Conservation (phyloP, 495 filamentous ascomycete genomes). For the Podospora conica region DNA sequence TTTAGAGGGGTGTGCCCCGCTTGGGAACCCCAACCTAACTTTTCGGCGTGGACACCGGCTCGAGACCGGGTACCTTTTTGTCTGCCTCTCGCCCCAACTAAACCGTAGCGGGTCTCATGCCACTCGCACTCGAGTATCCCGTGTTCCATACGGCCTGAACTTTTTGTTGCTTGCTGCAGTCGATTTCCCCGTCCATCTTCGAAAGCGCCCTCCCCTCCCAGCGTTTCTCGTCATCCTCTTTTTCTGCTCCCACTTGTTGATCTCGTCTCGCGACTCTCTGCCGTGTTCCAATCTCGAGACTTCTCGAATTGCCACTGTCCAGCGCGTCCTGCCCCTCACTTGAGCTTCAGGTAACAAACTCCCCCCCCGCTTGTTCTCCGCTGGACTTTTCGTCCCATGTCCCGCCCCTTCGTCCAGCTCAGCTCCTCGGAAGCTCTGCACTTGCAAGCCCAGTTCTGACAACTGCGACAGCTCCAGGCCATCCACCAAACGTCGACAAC, state of each 20-base stretch:
- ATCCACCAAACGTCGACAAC: constrained; percentile 2
- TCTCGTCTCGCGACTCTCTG: background rate
- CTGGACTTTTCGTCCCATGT: no score
- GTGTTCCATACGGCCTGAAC: constrained; percentile 7
- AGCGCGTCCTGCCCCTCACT: constrained; percentile 7
- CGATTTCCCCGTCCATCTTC: constrained; percentile 2
- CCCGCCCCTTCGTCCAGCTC: background rate
- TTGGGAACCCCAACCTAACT: constrained; percentile 27
- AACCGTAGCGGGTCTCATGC: constrained; percentile 7
- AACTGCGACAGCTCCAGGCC: background rate
- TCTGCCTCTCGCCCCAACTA: constrained; percentile 15
- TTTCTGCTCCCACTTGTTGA: background rate
- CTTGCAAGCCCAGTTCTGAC: background rate
- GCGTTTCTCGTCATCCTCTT: constrained; percentile 13
- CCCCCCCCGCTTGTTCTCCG: background rate
- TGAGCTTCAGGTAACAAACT: background rate
- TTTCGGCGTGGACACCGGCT: constrained; percentile 21
- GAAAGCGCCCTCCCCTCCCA: constrained; percentile 7
- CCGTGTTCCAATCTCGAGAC: constrained; percentile 3
- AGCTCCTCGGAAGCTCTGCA: constrained; percentile 1
- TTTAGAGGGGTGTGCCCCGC: constrained; percentile 17
- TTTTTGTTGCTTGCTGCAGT: constrained; percentile 11
- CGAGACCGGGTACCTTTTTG: constrained; percentile 25
- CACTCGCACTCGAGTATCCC: constrained; percentile 3
- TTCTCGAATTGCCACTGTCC: constrained; percentile 9